Base-by-base conservation (phyloP, 2,329 filamentous ascomycete genomes). In the Pyrenophora teres region DNA sequence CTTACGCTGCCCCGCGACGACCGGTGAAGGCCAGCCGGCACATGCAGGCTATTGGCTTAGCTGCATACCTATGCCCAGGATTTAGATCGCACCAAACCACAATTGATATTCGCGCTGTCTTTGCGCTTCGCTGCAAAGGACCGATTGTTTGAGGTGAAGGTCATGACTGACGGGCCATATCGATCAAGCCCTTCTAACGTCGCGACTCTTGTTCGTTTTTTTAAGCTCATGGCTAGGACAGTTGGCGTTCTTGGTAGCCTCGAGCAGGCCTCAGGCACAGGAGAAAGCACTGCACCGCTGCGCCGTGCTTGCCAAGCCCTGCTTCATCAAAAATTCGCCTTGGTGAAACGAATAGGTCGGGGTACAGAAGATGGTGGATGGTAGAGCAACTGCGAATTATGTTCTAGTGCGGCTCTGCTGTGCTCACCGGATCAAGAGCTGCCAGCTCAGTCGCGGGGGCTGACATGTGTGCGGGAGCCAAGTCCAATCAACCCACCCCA, bases 1-100 rank as follows among this genome's bases (percentile, higher is more conserved):
- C 62, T 66, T 56, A 70, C 60, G 52, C 53, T 60, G 58, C 69
- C 68, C 70, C 69, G 65, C 70, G 59, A 62, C 45, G 58, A 71
- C 71, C 71, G 71, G 71, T 73, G 60, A 73, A 65, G 52, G 59
- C 50, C 35, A 52, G 57, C 57, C 59, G 54, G 51, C 40, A 58
- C 55, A 64, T 63, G 65, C 64, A 62, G 57, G 59, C 64, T 64
- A 69, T 68, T 68, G 68, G 65, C 52, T 55, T 65, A 70, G 66
- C 63, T 62, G 62, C 62, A 71, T 64, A 53, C 50, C 50, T 53
- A 48, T 66, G 64, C 61, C 64, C 63, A 66, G 56, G 63, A 58
- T 63, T 53, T 59, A 60, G 56, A 64, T 67, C 54, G 51, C 63
- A 67, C 68, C 62, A 67, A 65, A 63, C 66, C 54, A 50, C 56